Evolutionary conservation across 2,329 filamentous ascomycete species (phyloP).

Genomic region (Botrytis fabae): DNA sequence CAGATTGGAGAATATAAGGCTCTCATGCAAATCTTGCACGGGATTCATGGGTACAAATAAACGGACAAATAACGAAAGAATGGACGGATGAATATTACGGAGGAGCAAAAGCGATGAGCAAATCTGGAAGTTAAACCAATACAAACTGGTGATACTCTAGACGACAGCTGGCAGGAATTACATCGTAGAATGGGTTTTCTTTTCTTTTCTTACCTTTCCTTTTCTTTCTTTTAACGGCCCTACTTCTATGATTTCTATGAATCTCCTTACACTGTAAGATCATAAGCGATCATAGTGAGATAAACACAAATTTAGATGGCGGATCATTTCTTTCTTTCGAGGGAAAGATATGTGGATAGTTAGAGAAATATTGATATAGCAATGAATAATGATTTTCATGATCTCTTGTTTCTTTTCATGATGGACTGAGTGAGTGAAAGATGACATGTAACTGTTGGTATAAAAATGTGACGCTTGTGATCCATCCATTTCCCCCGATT

Average conservation of each 20-base stretch:
- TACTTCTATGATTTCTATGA: not conserved
- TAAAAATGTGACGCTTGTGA: too few relatives aligned
- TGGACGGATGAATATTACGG: not conserved
- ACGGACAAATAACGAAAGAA: not conserved
- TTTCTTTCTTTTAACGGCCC: not conserved
- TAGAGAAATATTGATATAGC: not conserved
- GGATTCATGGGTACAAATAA: accelerated
- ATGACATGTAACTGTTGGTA: too few relatives aligned
- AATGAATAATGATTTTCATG: not conserved
- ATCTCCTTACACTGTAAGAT: not conserved
- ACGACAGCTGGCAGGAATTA: accelerated
- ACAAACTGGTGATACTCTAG: not conserved
- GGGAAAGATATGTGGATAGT: not conserved
- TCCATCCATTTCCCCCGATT: too few relatives aligned
- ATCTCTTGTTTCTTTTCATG: accelerated
- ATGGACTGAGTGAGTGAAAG: too few relatives aligned
- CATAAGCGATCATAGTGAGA: not conserved
- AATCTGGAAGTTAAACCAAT: too few relatives aligned
- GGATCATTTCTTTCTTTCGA: not conserved
- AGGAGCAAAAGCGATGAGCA: not conserved
- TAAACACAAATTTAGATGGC: not conserved
- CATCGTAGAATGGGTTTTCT: accelerated
- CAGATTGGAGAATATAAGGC: accelerated
- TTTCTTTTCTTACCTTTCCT: not conserved
- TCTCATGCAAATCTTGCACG: not conserved